Evolutionary conservation across 1,284 basidiomycete species (phyloP), one percentile per base, ranked within the genome.

Genomic region (Rhodotorula sp.): DNA sequence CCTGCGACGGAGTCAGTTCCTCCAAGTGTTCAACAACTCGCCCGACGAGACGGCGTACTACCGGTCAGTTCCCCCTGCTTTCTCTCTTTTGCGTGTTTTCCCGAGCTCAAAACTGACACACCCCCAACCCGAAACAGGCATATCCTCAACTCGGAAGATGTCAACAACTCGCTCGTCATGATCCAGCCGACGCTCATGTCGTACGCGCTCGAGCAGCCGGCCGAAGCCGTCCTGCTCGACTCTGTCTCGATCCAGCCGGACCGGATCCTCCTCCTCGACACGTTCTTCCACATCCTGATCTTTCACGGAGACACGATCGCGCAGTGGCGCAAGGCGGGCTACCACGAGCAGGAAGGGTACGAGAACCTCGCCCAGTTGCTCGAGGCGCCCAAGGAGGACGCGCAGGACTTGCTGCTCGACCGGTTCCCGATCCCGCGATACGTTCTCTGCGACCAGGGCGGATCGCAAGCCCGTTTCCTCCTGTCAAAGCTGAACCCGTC

Each of bases 231-330:
- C 52, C 85, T 99, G 48, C 88, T 99, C 62, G 97, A 99, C 85
- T 96, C 92, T 70, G 90, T 99, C 49, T 98, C 95, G 62, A 98
- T 99, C 84, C 93, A 96, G 81, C 91, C 92, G 61, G 96, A 99
- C 79, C 93, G 95, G 76, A 91, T 99, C 78, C 87, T 99, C 51
- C 87, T 99, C n/a, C 89, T 99, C 74, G 97, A 99, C 81, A 99
- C 97, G 5, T 99, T 97, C 87, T 99, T 99, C 92, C 97, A 99
- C 82, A 97, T 99, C 78, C 90, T 99, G 79, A 99, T 99, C 83
- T 99, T 97, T 91, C 95, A 99, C 81, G 97, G 97, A 46, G 93
- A 96, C 83, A 94, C 94, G 23, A 87, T 99, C 66, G 94, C 96
- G 0, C 91, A 95, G 82, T 99, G 97, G 97, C 88, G 96, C 69